Percentiles rank a stretch among this genome's conserved stretches.
Evolutionary conservation across 441 rosid genomes (phyloP).

Genomic region (Gossypium gossypioides): DNA sequence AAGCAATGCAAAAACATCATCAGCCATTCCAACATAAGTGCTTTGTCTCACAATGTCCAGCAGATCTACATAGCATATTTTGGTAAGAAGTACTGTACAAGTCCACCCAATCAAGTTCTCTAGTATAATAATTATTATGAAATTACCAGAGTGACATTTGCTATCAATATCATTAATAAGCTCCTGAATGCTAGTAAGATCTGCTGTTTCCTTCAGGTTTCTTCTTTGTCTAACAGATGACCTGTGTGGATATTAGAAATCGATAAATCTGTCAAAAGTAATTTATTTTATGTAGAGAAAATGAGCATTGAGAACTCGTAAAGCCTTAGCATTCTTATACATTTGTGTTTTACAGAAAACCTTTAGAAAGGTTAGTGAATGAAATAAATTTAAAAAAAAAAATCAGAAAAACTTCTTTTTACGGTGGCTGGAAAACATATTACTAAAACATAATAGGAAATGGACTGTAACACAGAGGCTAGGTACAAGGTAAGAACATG

Average conservation of each 20-base stretch:
- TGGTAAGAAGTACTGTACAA: constrained; percentile 4
- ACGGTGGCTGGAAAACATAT: not conserved
- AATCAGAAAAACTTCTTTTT: not conserved
- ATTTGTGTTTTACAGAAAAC: not conserved
- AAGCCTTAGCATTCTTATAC: not conserved
- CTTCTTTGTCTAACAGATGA: constrained; percentile 79
- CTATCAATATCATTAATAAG: constrained; percentile 55
- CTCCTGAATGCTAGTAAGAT: constrained; percentile 87
- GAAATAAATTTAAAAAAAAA: not conserved
- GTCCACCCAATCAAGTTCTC: constrained; percentile 3
- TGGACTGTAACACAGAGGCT: not conserved
- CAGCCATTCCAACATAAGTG: constrained; percentile 93
- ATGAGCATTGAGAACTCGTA: not conserved
- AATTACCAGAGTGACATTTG: constrained; percentile 59
- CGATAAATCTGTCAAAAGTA: not conserved
- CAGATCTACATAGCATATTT: constrained; percentile 40
- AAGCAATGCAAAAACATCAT: constrained; percentile 76
- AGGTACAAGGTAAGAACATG: not conserved
- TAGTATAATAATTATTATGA: constrained; percentile 9
- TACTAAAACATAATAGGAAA: not conserved
- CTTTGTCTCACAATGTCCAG: constrained; percentile 68
- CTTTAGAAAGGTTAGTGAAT: not conserved
- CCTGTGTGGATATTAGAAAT: constrained; percentile 24
- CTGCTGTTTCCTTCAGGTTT: constrained; percentile 81
- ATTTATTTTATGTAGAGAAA: not conserved